Evolutionary conservation across 495 filamentous ascomycete species (phyloP), one percentile per base, ranked within the genome.

Genomic region (Glarea lozoyensis): DNA sequence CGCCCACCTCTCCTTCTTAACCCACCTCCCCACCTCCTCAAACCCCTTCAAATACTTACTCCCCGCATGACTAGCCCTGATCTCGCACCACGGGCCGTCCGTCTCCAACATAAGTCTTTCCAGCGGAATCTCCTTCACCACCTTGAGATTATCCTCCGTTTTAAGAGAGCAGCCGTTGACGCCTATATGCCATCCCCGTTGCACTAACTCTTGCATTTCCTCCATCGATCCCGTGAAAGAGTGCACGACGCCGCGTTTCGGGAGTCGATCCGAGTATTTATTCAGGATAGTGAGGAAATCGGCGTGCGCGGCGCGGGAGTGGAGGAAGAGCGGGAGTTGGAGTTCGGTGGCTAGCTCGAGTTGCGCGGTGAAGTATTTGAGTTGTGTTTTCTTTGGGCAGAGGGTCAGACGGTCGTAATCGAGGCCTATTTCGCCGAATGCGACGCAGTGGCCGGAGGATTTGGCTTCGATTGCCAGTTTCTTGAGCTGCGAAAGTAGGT

Each of bases 1-100:
- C 31, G 73, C 73, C 77, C 84, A 98, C 61, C 82, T 94, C 62
- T 98, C 92, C 61, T 96, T 96, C 69, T 94, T 96, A 27, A 95
- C 79, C 12, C 57, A 48, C 52, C 65, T 71, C 53, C 60, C 74
- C 31, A 62, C 56, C 42, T 72, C 64, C 10, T 30, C 38, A 16
- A 20, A 30, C 19, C 23, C 51, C 45, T 67, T 64, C 39, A 82
- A 50, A 43, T 67, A 75, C 55, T 70, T 69, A 52, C 70, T 76
- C 12, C 77, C 74, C 38, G 77, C 79, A 56, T 85, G 81, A 18
- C 63, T 74, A 0, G 69, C 60, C 33, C 70, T 59, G 41, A 63
- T 58, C 45, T 63, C 60, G 30, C 60, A 60, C 82, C 82, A 88
- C n/a, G 83, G 83, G 4, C 83, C 83, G 67, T 87, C 84, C 2